phyloP scores from a whole-genome alignment of 78 protist species.

The Dictyostelium firmibasis region DNA sequence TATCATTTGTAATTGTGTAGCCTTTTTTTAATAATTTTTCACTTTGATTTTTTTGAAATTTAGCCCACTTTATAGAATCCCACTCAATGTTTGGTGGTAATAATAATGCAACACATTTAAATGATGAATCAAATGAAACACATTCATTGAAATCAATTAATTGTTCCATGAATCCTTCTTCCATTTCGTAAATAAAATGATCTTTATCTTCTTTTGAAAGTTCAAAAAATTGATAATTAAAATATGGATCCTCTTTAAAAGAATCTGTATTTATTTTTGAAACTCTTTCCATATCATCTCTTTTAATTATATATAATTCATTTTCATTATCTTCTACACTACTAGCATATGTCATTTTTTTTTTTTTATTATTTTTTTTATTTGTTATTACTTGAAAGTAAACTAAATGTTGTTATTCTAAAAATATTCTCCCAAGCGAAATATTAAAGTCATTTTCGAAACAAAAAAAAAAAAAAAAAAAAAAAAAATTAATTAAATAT shows the following conservation, averaged over 20 bases:
- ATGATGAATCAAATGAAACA: background rate
- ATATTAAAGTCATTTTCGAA: too few species aligned
- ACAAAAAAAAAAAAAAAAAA: too few species aligned
- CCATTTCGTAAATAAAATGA: constrained; percentile 13
- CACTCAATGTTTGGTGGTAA: constrained; percentile 46
- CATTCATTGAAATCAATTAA: constrained; percentile 7
- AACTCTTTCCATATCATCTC: background rate
- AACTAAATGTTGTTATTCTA: too few species aligned
- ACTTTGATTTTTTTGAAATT: constrained; percentile 28
- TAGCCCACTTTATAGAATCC: constrained; percentile 39
- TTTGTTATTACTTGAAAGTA: too few species aligned
- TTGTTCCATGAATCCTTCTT: constrained; percentile 52
- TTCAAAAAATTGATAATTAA: constrained; percentile 54
- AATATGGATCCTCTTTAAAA: constrained; percentile 29
- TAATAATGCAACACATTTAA: constrained; percentile 13
- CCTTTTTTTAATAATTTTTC: background rate
- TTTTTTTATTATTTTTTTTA: background rate
- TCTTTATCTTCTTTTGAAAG: constrained; percentile 10
- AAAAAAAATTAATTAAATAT: too few species aligned
- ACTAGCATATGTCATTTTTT: background rate
- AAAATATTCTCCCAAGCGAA: too few species aligned
- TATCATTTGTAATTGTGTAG: background rate
- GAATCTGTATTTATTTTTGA: constrained; percentile 21
- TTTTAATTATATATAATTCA: background rate
- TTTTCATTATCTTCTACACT: background rate